Conservation (phyloP, 73 alveolate species). For the Paramecium pentaurelia region DNA sequence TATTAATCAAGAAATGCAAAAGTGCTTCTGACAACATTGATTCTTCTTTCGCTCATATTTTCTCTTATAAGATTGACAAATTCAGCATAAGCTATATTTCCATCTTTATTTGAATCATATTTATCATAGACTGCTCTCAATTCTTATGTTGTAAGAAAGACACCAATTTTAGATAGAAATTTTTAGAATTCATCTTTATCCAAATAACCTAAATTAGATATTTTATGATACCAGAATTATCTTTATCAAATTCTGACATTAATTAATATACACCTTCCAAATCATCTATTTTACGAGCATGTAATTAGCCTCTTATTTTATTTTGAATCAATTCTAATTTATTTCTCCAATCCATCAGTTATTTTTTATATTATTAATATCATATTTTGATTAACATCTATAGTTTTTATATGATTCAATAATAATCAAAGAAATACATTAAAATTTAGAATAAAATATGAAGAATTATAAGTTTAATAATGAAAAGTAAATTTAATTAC, state of each 20-base stretch:
- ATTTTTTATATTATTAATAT: constrained; percentile 15
- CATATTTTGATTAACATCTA: neutral
- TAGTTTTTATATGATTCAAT: neutral
- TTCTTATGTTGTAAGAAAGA: constrained; percentile 78
- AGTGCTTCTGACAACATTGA: constrained; percentile 75
- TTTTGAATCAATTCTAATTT: constrained; percentile 69
- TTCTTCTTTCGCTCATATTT: constrained; percentile 68
- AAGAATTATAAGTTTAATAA: neutral
- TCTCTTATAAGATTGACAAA: constrained; percentile 72
- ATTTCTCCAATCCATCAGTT: constrained; percentile 81
- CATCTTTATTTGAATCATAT: constrained; percentile 77
- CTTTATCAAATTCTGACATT: constrained; percentile 68
- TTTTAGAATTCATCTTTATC: constrained; percentile 81
- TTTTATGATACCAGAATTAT: constrained; percentile 63
- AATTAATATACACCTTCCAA: constrained; percentile 52
- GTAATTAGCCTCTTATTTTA: constrained; percentile 76
- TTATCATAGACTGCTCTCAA: constrained; percentile 75
- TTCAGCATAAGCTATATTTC: constrained; percentile 72
- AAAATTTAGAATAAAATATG: neutral
- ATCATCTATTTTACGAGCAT: constrained; percentile 74
- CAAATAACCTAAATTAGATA: constrained; percentile 11
- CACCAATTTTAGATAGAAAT: constrained; percentile 74
- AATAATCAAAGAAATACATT: neutral
- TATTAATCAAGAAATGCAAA: constrained; percentile 66
- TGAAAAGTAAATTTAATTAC: neutral